Base-by-base conservation (phyloP, 2,329 filamentous ascomycete genomes). In the Apiospora marii region DNA sequence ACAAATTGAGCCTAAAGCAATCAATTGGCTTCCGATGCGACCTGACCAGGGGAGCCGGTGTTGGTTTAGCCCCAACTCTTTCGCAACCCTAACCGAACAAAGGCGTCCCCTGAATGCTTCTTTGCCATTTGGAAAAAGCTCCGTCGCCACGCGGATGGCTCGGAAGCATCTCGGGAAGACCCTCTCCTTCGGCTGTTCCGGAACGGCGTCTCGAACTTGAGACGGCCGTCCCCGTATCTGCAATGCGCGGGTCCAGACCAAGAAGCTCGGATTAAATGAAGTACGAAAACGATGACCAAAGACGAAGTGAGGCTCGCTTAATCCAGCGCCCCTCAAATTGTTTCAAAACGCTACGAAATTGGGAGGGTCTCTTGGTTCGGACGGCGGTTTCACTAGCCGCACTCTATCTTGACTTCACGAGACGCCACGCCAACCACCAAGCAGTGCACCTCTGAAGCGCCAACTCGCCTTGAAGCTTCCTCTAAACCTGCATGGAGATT, bases 21-120 rank as follows among this genome's bases (percentile, higher is more conserved):
- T 41, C 37, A 41, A 41, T 41, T 41, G 37, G 37, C 37, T 41
- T 41, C 10, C 7, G 10, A 41, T 41, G 37, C 37, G 37, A 41
- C 6, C 51, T 37, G 22, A 30, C 14, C 51, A 58, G 27, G 24
- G 51, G 53, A 27, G 51, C 16, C 30, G 30, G 22, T 10, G 16
- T 64, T n/a, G 12, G 16, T 12, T n/a, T 64, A 64, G 58, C 58
- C n/a, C 58, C 58, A 64, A 64, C 58, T 64, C 30, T 64, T 22
- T 64, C 58, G 34, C 19, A 14, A 64, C n/a, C 3, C 12, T 24
- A 64, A 64, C n/a, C 19, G 10, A 24, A 41, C 19, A 6, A n/a
- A 4, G 10, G 34, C 19, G 58, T 8, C 4, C 27, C 10, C 7
- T 41, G 6, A 27, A 22, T 58, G 12, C 7, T 0, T 19, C 14